phyloP scores from a whole-genome alignment of 164 flowering plant species.

The Dillenia turbinata region DNA sequence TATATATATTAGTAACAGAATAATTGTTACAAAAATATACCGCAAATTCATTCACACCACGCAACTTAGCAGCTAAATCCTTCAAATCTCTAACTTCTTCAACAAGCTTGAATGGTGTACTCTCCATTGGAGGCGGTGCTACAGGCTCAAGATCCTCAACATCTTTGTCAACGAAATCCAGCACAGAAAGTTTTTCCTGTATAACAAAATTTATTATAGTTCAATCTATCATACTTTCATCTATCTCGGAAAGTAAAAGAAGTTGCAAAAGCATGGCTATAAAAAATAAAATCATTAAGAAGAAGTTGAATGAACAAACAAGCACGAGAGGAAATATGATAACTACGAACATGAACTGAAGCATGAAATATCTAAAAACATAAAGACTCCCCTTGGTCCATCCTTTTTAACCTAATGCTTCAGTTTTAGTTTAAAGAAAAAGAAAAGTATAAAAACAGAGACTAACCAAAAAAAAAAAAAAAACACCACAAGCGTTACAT shows the following conservation, averaged over 20 bases:
- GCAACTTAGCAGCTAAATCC: constrained; percentile 69
- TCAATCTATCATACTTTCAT: no score
- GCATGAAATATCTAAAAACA: no score
- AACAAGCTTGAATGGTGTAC: constrained; percentile 72
- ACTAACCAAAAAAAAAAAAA: no score
- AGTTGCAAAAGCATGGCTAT: neutral
- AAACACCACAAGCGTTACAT: no score
- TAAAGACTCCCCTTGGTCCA: no score
- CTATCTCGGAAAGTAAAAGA: no score
- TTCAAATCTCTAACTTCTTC: constrained; percentile 82
- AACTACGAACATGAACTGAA: neutral
- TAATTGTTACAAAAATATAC: constrained; percentile 28
- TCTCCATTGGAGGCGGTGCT: constrained; percentile 56
- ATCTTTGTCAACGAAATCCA: constrained; percentile 68
- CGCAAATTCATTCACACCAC: constrained; percentile 75
- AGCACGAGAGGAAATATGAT: neutral
- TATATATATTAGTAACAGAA: no score
- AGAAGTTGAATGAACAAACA: neutral
- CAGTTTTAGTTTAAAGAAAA: no score
- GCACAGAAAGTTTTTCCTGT: constrained; percentile 62
- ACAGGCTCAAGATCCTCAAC: constrained; percentile 32
- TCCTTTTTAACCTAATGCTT: no score
- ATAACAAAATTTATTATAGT: neutral
- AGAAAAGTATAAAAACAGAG: no score
- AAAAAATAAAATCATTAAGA: constrained; percentile 4